Conservation (phyloP, 2,329 filamentous ascomycete genomes). For the Polychaeton citri region DNA sequence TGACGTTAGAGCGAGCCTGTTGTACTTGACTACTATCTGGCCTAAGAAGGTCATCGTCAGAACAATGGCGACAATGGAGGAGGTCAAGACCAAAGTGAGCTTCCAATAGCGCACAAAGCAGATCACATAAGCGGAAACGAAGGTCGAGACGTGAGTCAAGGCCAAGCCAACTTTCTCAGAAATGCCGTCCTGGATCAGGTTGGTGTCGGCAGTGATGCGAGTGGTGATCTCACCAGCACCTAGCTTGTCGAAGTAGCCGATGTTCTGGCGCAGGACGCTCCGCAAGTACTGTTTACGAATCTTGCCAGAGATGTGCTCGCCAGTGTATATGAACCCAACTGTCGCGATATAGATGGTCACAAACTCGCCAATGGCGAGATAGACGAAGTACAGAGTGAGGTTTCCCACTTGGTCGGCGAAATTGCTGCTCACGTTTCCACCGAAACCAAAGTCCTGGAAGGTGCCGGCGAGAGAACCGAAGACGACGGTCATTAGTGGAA, state of each 20-base stretch:
- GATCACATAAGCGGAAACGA: slow-evolving; percentile 79
- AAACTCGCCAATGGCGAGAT: slow-evolving; percentile 72
- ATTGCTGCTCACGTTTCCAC: slow-evolving; percentile 15
- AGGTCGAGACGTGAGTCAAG: slow-evolving; percentile 63
- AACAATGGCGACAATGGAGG: slow-evolving; percentile 66
- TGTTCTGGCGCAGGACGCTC: slow-evolving; percentile 76
- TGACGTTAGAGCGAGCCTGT: slow-evolving; percentile 61
- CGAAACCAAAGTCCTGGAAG: slow-evolving; percentile 51
- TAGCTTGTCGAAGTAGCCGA: slow-evolving; percentile 84
- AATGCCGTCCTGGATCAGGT: slow-evolving; percentile 84
- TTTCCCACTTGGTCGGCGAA: slow-evolving; percentile 49
- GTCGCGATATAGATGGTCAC: slow-evolving; percentile 66
- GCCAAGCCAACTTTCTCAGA: slow-evolving; percentile 79
- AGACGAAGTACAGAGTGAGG: slow-evolving; percentile 71
- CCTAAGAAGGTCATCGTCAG: slow-evolving; percentile 62
- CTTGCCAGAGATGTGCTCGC: slow-evolving; percentile 34
- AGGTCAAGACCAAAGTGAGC: slow-evolving; percentile 73
- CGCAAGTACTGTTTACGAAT: slow-evolving; percentile 66
- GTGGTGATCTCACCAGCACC: slow-evolving; percentile 90
- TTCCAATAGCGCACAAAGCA: slow-evolving; percentile 89
- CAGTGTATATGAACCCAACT: slow-evolving; percentile 67
- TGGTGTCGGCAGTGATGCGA: slow-evolving; percentile 86
- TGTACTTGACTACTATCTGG: slow-evolving; percentile 64
- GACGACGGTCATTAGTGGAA: slow-evolving; percentile 37
- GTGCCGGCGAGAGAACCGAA: slow-evolving; percentile 64